Base-by-base conservation (phyloP, 108 stramenopile genomes). In the Cyclotella baltica region DNA sequence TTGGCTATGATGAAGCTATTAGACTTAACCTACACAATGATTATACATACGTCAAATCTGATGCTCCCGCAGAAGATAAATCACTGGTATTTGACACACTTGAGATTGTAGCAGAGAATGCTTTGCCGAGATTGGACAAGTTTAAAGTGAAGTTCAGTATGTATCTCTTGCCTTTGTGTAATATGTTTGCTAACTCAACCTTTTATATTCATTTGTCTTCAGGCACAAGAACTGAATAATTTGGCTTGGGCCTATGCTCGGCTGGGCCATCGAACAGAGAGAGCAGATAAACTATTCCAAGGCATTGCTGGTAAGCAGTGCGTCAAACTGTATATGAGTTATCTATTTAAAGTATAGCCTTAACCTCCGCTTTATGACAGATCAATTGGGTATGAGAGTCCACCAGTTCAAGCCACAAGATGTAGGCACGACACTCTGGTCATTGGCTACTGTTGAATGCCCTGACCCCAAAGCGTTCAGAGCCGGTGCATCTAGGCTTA, bases 211-310 rank as follows among this genome's bases (percentile, higher is more conserved):
- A 33, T 70, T 25, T 13, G 16, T n/a, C 38, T 9, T n/a, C 6
- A 48, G 62, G 53, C 63, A 40, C 66, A 50, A 77, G 94, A 95
- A 53, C 59, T 95, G 51, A 93, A 93, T 72, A 95, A 95, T 77
- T 20, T 95, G 35, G 88, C 88, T 11, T 92, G 92, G 91, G 81
- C 73, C 11, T 88, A 86, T 67, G 90, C 91, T 28, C 77, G 93
- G 25, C 56, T 94, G 61, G 86, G 78, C 28, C 75, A 80, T 43
- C 65, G 87, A 19, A 88, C 86, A 62, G 77, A 78, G 23, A 58
- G 52, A 47, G 77, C 78, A 15, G 76, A 85, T 47, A 62, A 70
- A 22, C 38, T 81, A 37, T 69, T 89, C 15, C 15, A 52, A 16
- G 87, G 86, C 30, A 86, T 93, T 20, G 88, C 80, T 23, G 73